phyloP scores from a whole-genome alignment of 805 yeast species.

The Wickerhamomyces subpelliculosus region DNA sequence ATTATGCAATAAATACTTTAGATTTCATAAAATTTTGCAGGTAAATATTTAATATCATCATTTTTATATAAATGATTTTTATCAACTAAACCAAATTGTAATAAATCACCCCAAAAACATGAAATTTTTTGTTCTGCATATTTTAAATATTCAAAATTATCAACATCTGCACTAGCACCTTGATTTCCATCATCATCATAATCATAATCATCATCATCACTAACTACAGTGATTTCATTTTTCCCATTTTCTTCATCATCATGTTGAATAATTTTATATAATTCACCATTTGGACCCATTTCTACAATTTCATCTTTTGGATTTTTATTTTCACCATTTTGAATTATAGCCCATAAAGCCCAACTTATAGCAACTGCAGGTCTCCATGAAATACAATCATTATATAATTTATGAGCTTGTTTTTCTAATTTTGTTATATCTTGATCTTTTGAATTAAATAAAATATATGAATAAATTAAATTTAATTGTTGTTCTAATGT shows the following conservation, averaged over 20 bases:
- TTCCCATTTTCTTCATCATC: constrained; percentile 21
- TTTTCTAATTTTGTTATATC: constrained; percentile 31
- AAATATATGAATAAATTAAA: constrained; percentile 72
- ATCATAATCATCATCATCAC: constrained; percentile 21
- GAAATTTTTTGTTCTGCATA: constrained; percentile 73
- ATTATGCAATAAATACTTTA: neutral
- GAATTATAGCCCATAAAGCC: constrained; percentile 91
- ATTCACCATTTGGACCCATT: constrained; percentile 52
- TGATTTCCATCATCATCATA: neutral
- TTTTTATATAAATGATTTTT: constrained; percentile 24
- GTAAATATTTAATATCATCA: constrained; percentile 30
- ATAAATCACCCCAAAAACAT: constrained; percentile 67
- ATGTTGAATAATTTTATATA: constrained; percentile 28
- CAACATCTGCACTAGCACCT: constrained; percentile 28
- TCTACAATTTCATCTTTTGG: constrained; percentile 25
- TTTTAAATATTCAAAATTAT: constrained; percentile 69
- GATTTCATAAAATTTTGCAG: constrained; percentile 13
- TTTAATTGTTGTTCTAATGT: constrained; percentile 58
- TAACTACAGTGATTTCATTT: constrained; percentile 9
- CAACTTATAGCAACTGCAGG: constrained; percentile 73
- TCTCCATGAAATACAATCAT: constrained; percentile 73
- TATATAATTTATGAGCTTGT: constrained; percentile 45
- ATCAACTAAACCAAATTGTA: constrained; percentile 49
- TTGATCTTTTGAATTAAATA: constrained; percentile 29
- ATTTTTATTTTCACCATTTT: constrained; percentile 41